A percentile compares a stretch with the other conserved stretches of the same genome.
phyloP scores from a whole-genome alignment of 768 basidiomycete genomes.

The Sporobolomyces roseus region DNA sequence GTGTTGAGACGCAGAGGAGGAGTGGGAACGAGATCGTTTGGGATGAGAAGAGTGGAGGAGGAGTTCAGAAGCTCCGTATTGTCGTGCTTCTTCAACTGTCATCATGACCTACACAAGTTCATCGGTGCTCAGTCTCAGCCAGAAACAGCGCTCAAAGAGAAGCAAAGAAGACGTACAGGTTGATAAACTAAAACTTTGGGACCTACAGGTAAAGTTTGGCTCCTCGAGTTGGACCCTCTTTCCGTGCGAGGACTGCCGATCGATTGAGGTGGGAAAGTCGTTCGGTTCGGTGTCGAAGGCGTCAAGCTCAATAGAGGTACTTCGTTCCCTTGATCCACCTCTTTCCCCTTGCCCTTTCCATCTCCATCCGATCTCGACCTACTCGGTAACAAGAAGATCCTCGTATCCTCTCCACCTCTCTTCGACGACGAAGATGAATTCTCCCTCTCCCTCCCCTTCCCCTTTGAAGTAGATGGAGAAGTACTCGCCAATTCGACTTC shows the following conservation, averaged over 20 bases:
- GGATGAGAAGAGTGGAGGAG: not conserved
- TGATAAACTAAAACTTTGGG: constrained; percentile 31
- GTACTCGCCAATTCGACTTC: not conserved
- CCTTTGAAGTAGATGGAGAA: not conserved
- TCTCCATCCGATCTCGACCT: not conserved
- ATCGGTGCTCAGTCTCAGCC: too few species aligned
- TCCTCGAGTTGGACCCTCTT: too few species aligned
- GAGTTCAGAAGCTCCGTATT: constrained; percentile 22
- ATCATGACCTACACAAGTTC: constrained; percentile 22
- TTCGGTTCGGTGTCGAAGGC: constrained; percentile 12
- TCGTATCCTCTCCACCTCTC: not conserved
- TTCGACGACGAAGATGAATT: not conserved
- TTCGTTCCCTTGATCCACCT: not conserved
- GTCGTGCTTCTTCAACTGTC: constrained; percentile 27
- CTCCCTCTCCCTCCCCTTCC: not conserved
- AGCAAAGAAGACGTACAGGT: constrained; percentile 14
- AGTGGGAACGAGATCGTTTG: not conserved
- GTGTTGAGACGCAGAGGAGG: too few species aligned
- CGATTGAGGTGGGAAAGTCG: constrained; percentile 35
- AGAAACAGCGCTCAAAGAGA: too few species aligned
- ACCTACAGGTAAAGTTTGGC: too few species aligned
- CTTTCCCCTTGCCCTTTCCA: too few species aligned
- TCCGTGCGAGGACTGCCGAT: too few species aligned
- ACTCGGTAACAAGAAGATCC: constrained; percentile 30
- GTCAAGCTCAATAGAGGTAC: constrained; percentile 27